These are phyloP conservation scores for Amoebophrya sp. DNA, from an alignment of 169 alveolate genomes.

Conservation along the genomic window DNA sequence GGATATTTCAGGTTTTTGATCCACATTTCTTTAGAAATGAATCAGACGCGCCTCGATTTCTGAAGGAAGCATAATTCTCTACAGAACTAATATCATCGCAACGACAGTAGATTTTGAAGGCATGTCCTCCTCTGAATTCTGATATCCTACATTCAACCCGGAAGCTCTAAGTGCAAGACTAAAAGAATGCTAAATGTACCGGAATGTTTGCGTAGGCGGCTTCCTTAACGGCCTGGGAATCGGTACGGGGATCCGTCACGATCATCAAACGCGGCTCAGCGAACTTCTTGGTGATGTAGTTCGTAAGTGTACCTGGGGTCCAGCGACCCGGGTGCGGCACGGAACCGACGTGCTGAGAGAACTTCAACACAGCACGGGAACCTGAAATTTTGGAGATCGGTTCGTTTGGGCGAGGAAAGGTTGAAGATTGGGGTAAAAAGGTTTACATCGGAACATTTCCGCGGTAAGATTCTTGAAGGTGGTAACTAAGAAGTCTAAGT, in stretches of 20 bases:
- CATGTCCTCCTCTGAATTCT: too few species aligned
- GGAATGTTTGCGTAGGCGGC: constrained; percentile 94
- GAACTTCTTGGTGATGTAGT: constrained; percentile 93
- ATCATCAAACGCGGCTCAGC: constrained; percentile 96
- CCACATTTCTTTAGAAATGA: too few species aligned
- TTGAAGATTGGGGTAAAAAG: background rate
- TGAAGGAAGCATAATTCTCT: too few species aligned
- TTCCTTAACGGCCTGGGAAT: constrained; percentile 92
- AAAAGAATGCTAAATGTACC: too few species aligned
- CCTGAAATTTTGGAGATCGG: constrained; percentile 68
- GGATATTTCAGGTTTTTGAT: too few species aligned
- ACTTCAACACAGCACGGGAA: constrained; percentile 96
- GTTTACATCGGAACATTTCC: too few species aligned
- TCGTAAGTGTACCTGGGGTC: constrained; percentile 99
- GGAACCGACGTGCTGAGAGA: constrained; percentile 93
- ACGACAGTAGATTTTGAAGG: too few species aligned
- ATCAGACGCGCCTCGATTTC: too few species aligned
- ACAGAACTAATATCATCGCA: too few species aligned
- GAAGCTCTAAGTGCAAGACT: too few species aligned
- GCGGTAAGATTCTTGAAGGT: background rate
- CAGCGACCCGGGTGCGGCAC: constrained; percentile 95
- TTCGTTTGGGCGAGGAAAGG: background rate
- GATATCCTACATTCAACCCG: too few species aligned
- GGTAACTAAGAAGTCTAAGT: background rate
- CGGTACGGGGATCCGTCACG: constrained; percentile 98